Evolutionary conservation across 2,329 filamentous ascomycete genomes (phyloP).

Genomic region (Claviceps quebecensis): DNA sequence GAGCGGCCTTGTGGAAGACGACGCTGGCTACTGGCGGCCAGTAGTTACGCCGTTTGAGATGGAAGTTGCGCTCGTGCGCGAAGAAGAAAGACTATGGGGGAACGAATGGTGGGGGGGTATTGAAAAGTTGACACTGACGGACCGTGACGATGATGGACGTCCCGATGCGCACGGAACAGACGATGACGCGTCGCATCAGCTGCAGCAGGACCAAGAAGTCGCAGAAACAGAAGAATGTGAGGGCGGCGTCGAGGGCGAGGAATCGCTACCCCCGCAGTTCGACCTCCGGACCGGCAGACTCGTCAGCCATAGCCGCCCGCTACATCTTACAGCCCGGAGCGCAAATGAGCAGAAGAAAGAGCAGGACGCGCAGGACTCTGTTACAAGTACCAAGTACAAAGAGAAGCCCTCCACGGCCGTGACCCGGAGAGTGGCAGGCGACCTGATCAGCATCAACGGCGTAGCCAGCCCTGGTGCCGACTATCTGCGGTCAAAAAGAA

Average conservation of each 20-base stretch:
- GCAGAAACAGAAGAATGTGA: slow-evolving; percentile 5
- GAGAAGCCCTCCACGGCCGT: slow-evolving; percentile 27
- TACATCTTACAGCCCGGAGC: slow-evolving; percentile 33
- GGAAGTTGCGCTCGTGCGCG: slow-evolving; percentile 58
- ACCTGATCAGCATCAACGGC: slow-evolving; percentile 70
- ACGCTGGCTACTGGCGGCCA: slow-evolving; percentile 67
- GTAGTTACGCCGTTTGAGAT: slow-evolving; percentile 95
- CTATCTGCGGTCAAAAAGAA: slow-evolving; percentile 66
- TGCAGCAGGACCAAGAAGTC: neutral
- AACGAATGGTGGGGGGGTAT: slow-evolving; percentile 84
- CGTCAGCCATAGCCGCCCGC: slow-evolving; percentile 63
- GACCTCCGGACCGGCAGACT: slow-evolving; percentile 81
- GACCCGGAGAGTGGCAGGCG: slow-evolving; percentile 44
- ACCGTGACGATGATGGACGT: neutral
- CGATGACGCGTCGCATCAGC: neutral
- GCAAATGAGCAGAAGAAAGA: slow-evolving; percentile 3
- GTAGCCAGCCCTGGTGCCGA: slow-evolving; percentile 85
- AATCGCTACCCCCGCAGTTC: slow-evolving; percentile 77
- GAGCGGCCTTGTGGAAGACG: slow-evolving; percentile 78
- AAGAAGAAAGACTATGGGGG: slow-evolving; percentile 70
- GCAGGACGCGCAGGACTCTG: neutral
- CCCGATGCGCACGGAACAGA: neutral
- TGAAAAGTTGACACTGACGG: slow-evolving; percentile 44
- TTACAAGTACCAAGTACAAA: neutral
- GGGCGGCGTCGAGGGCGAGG: slow-evolving; percentile 42